phyloP scores from a whole-genome alignment of 2,329 filamentous ascomycete genomes.

The Botryotinia globosa region DNA sequence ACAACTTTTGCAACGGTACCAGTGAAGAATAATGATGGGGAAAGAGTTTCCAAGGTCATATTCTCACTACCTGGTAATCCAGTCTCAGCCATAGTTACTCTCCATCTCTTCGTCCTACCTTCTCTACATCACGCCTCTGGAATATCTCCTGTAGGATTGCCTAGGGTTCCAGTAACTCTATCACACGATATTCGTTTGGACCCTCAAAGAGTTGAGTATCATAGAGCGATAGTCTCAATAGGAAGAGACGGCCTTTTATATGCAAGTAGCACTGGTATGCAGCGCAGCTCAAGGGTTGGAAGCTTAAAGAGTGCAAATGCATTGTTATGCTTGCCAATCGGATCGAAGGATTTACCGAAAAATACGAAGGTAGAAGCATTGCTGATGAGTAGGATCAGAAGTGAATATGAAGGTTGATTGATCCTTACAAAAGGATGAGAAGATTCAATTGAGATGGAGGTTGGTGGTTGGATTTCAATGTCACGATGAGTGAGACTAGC shows the following conservation, averaged over 20 bases:
- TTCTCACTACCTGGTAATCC: slow-evolving; percentile 95
- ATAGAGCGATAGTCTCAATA: slow-evolving; percentile 72
- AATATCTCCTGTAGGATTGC: slow-evolving; percentile 63
- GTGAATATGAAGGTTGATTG: slow-evolving; percentile 26
- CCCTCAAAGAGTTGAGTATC: slow-evolving; percentile 77
- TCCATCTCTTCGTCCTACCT: slow-evolving; percentile 90
- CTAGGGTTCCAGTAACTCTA: slow-evolving; percentile 67
- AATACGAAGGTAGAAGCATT: slow-evolving; percentile 73
- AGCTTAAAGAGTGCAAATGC: slow-evolving; percentile 89
- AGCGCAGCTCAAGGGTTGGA: slow-evolving; percentile 85
- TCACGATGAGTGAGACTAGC: not conserved
- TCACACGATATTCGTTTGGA: slow-evolving; percentile 74
- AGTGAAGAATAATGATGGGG: slow-evolving; percentile 56
- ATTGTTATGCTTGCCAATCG: slow-evolving; percentile 70
- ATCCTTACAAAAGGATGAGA: not conserved
- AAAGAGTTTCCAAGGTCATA: slow-evolving; percentile 64
- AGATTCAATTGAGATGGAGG: not conserved
- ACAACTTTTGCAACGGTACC: slow-evolving; percentile 93
- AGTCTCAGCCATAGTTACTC: slow-evolving; percentile 86
- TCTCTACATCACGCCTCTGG: slow-evolving; percentile 76
- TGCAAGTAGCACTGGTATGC: slow-evolving; percentile 81
- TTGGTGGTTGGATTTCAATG: not conserved
- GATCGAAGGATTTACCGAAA: slow-evolving; percentile 61
- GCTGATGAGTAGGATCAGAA: slow-evolving; percentile 59
- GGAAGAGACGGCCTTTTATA: slow-evolving; percentile 64